A percentile compares a stretch with the other conserved stretches of the same genome.
Evolutionary conservation across 495 filamentous ascomycete genomes (phyloP).

Genomic region (Neurospora pannonica): DNA sequence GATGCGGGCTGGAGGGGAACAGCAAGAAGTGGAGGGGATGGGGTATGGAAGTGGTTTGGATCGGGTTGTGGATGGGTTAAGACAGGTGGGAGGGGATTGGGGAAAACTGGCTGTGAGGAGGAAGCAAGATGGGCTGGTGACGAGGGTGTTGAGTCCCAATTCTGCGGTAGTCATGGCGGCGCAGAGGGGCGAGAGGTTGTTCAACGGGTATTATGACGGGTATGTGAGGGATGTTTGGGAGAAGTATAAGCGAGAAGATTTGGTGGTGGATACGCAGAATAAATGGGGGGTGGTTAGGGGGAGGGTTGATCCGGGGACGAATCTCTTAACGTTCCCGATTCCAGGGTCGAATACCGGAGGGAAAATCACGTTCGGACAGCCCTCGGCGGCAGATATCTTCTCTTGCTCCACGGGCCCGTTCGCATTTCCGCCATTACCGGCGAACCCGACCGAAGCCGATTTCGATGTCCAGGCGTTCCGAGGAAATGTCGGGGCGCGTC

Average conservation of each 20-base stretch:
- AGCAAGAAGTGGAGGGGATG: slow-evolving; percentile 46
- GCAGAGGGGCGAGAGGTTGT: slow-evolving; percentile 33
- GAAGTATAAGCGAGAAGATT: slow-evolving; percentile 40
- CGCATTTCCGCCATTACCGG: slow-evolving; percentile 45
- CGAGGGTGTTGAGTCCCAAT: slow-evolving; percentile 57
- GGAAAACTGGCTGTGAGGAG: slow-evolving; percentile 45
- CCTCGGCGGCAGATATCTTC: slow-evolving; percentile 57
- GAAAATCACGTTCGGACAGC: slow-evolving; percentile 39
- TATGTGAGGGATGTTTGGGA: slow-evolving; percentile 59
- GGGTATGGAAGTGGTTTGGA: neutral
- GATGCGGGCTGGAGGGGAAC: slow-evolving; percentile 19
- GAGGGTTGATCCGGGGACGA: slow-evolving; percentile 31
- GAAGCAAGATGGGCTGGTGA: neutral
- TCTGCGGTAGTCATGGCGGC: slow-evolving; percentile 39
- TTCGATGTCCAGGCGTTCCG: neutral
- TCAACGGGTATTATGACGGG: slow-evolving; percentile 50
- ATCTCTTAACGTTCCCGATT: slow-evolving; percentile 38
- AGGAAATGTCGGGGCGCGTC: slow-evolving; percentile 51
- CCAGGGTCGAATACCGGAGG: slow-evolving; percentile 18
- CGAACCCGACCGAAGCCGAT: slow-evolving; percentile 21
- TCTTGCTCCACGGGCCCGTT: slow-evolving; percentile 51
- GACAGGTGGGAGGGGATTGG: slow-evolving; percentile 51
- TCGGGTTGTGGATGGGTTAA: neutral
- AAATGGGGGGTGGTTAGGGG: slow-evolving; percentile 39
- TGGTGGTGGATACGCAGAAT: slow-evolving; percentile 57